Evolutionary conservation across 1,139 yeast species (phyloP), one percentile per base, ranked within the genome.

Genomic region (Nakaseomyces uthaithaninus): DNA sequence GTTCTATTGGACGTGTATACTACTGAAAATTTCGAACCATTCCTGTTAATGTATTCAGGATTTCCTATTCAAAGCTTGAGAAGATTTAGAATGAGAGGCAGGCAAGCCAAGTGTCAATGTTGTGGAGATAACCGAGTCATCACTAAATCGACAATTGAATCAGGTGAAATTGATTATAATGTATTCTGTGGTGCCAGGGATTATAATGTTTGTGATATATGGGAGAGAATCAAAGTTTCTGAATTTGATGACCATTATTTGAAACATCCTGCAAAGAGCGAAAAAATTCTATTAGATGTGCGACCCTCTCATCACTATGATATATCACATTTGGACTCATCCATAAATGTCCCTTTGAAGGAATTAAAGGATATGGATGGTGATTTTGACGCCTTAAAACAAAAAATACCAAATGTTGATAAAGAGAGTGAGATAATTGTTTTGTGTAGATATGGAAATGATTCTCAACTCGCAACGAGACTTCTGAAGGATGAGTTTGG

Each of bases 381-480:
- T 2, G 49, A 57, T 12, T 16, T 57, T 8, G 38, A 43, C 4
- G 42, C 48, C 34, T 37, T 60, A 24, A 45, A 49, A 34, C 38
- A 47, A 7, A 26, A 35, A 19, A 45, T 59, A 2, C 60, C 63
- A 3, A 33, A 27, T 4, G 15, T 60, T 3, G 37, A 36, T n/a
- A 14, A 41, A 17, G 43, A 50, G 12, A 50, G 54, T 24, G 59
- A 58, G 36, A 49, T 59, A 3, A 42, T 59, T 7, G 58, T 60
- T 4, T 67, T 89, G 12, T 91, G 99, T 60, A 71, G 97, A 28
- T 79, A 69, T 56, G 99, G 99, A 4, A 87, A 86, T 58, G 97
- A 91, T 58, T 89, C 97, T 0, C 91, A 85, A 53, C 62, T 77
- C 15, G 94, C 95, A 0, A 77, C 84, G 0, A 63, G 68, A 45